These are phyloP conservation scores for Russula brevipes DNA, from an alignment of 768 basidiomycete genomes.

Conservation along the genomic window DNA sequence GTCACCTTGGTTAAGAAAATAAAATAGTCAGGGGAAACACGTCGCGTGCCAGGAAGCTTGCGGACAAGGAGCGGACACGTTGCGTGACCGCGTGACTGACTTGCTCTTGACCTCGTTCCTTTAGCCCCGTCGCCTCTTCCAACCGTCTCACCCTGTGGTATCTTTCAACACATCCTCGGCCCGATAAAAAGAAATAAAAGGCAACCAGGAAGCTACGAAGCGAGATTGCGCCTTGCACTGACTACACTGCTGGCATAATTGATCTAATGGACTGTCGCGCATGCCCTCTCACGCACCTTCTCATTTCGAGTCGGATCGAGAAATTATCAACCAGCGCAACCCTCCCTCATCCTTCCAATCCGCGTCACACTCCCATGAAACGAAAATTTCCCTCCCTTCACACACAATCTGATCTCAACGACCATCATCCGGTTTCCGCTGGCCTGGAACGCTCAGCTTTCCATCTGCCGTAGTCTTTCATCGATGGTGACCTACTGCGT, in stretches of 20 bases:
- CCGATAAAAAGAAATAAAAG: background rate
- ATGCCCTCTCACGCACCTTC: background rate
- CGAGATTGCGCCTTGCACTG: background rate
- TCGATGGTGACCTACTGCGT: too few species aligned
- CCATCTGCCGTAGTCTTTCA: too few species aligned
- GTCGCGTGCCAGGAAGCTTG: too few species aligned
- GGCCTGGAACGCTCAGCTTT: background rate
- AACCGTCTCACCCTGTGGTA: too few species aligned
- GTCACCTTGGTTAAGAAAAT: too few species aligned
- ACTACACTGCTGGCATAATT: background rate
- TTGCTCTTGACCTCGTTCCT: too few species aligned
- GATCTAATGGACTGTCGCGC: background rate
- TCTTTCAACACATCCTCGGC: background rate
- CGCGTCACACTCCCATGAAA: background rate
- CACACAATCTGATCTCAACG: background rate
- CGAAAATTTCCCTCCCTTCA: too few species aligned
- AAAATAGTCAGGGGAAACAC: too few species aligned
- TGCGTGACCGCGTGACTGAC: too few species aligned
- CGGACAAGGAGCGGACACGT: too few species aligned
- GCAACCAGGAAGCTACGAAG: background rate
- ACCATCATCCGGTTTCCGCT: background rate
- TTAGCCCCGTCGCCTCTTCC: too few species aligned
- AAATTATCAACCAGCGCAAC: background rate
- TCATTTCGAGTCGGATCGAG: background rate
- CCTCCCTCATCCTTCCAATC: background rate